Percentiles rank a stretch among this genome's conserved stretches.
phyloP scores from a whole-genome alignment of 257 asterid species.

The Plantago elongata region DNA sequence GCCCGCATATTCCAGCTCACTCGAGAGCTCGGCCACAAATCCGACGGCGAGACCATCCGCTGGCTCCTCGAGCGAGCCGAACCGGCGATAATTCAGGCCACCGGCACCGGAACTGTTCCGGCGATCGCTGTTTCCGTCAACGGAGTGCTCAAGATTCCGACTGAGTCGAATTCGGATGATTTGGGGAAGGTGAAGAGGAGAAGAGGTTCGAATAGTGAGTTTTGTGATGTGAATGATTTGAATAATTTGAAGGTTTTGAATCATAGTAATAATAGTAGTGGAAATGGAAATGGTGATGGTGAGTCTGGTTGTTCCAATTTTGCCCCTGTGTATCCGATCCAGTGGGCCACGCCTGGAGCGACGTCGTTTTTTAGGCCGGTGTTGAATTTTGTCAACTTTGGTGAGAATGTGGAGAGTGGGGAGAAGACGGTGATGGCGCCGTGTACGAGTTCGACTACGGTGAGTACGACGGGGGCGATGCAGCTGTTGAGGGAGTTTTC shows the following conservation, averaged over 20 bases:
- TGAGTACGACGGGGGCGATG: constrained; percentile 25
- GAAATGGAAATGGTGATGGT: no score
- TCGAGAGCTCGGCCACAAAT: constrained; percentile 64
- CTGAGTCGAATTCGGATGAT: constrained; percentile 28
- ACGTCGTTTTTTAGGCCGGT: constrained; percentile 30
- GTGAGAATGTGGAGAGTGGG: constrained; percentile 13
- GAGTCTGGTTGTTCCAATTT: constrained; percentile 48
- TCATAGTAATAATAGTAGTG: constrained; percentile 19
- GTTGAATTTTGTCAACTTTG: constrained; percentile 33
- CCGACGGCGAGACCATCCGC: constrained; percentile 79
- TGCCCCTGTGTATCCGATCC: constrained; percentile 54
- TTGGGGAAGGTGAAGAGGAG: constrained; percentile 38
- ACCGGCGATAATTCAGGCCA: constrained; percentile 74
- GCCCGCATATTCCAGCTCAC: constrained; percentile 77
- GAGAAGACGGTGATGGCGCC: constrained; percentile 37
- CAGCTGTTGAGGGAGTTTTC: constrained; percentile 60
- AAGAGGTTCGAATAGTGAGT: constrained; percentile 45
- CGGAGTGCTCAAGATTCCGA: constrained; percentile 66
- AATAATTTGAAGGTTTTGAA: constrained; percentile 31
- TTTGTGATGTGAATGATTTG: constrained; percentile 43
- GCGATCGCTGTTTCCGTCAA: constrained; percentile 82
- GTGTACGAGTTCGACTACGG: constrained; percentile 25
- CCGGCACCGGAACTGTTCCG: constrained; percentile 74
- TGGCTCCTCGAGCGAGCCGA: constrained; percentile 84
- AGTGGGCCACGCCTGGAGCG: constrained; percentile 13